Evolutionary conservation across 768 basidiomycete species (phyloP).

Genomic region (Xerocomus spinulosus): DNA sequence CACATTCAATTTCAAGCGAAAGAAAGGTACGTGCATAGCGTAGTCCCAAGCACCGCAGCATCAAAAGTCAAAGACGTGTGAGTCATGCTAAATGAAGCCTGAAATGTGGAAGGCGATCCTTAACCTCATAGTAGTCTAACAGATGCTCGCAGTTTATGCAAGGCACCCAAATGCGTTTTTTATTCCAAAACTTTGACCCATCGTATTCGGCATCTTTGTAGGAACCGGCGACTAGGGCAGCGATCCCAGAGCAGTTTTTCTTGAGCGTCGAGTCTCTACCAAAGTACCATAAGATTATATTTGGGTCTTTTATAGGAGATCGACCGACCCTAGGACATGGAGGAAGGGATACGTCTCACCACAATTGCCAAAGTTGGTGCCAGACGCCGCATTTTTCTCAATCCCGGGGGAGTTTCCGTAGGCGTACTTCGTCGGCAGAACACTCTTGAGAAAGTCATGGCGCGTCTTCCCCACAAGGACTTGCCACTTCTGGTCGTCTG

Average conservation of each 20-base stretch:
- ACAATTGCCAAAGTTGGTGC: not conserved
- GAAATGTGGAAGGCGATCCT: not conserved
- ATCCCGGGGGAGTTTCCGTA: not conserved
- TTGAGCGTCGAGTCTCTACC: not conserved
- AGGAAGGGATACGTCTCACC: slow-evolving; percentile 4
- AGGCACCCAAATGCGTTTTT: not conserved
- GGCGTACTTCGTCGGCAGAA: no score
- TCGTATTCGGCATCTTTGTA: not conserved
- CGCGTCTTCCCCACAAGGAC: not conserved
- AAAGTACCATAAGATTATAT: not conserved
- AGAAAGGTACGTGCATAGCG: no score
- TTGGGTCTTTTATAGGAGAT: not conserved
- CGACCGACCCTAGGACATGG: not conserved
- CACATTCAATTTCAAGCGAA: no score
- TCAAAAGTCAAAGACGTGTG: no score
- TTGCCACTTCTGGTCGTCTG: not conserved
- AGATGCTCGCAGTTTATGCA: not conserved
- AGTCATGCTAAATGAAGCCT: not conserved
- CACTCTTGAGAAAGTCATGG: not conserved
- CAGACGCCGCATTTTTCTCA: not conserved
- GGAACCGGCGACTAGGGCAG: not conserved
- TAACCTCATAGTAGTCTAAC: not conserved
- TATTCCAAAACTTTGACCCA: not conserved
- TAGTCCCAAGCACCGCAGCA: no score
- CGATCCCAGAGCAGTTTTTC: not conserved